A percentile compares a stretch with the other conserved stretches of the same genome.
Evolutionary conservation across 768 basidiomycete species (phyloP).

Genomic region (Boletus rubescentipes): DNA sequence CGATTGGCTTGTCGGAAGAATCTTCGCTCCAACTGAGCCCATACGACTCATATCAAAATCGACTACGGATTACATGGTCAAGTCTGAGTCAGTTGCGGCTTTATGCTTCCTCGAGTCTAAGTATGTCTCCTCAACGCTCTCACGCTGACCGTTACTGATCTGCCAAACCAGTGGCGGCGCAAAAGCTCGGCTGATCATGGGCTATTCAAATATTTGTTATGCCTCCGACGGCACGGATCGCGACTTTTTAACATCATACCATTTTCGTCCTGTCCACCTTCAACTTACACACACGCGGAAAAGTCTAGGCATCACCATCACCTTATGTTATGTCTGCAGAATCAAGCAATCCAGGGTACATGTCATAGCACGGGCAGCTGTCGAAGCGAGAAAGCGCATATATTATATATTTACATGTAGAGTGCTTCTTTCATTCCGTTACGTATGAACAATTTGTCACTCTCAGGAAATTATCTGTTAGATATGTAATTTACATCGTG

Average conservation of each 20-base stretch:
- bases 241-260: slow-evolving; percentile 8
- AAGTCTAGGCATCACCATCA: slow-evolving; percentile 7
- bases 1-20: slow-evolving; percentile 63
- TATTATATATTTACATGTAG: slow-evolving; percentile 16
- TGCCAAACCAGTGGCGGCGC: slow-evolving; percentile 22
- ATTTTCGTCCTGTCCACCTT: neutral
- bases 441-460: slow-evolving; percentile 30
- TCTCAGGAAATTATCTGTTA: slow-evolving; percentile 23
- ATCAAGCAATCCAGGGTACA: slow-evolving; percentile 11
- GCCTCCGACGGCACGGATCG: slow-evolving; percentile 19
- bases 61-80: slow-evolving; percentile 59
- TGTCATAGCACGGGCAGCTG: slow-evolving; percentile 7
- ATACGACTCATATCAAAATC: slow-evolving; percentile 57
- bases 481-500: slow-evolving; percentile 31
- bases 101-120: slow-evolving; percentile 48
- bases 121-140: slow-evolving; percentile 20
- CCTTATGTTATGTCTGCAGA: slow-evolving; percentile 6
- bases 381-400: neutral
- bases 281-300: slow-evolving; percentile 11
- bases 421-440: slow-evolving; percentile 17
- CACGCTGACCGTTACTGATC: slow-evolving; percentile 23
- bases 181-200: slow-evolving; percentile 24
- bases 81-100: slow-evolving; percentile 58
- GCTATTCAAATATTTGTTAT: slow-evolving; percentile 15
- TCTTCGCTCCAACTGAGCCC: slow-evolving; percentile 46